Conservation (phyloP, 2,329 filamentous ascomycete species). For the Tetracladium maxilliforme region DNA sequence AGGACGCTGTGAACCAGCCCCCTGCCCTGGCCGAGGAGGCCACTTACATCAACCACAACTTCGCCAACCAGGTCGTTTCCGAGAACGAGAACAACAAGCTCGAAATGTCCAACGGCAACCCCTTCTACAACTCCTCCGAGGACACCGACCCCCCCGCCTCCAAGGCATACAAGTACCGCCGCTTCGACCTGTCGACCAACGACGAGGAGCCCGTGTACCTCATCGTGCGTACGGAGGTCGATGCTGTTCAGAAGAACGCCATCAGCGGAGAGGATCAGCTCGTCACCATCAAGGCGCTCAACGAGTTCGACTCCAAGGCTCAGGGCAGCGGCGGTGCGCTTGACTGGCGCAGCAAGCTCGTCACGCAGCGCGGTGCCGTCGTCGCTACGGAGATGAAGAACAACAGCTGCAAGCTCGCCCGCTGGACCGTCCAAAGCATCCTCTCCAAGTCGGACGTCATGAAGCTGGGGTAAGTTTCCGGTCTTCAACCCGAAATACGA, state of each 20-base stretch:
- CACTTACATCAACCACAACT: conserved; percentile 99
- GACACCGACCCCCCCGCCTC: conserved; percentile 88
- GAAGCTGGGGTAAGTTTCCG: conserved; percentile 72
- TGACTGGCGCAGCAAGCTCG: conserved; percentile 93
- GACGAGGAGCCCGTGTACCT: conserved; percentile 84
- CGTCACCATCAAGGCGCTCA: conserved; percentile 86
- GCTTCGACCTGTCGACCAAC: conserved; percentile 88
- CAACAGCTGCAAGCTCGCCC: conserved; percentile 95
- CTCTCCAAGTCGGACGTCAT: conserved; percentile 94
- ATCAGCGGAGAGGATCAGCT: conserved; percentile 85
- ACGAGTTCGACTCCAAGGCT: conserved; percentile 98
- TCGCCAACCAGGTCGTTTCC: conserved; percentile 84
- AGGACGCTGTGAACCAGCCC: conserved; percentile 93
- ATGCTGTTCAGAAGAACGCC: conserved; percentile 90
- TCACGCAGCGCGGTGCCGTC: conserved; percentile 87
- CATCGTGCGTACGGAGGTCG: conserved; percentile 86
- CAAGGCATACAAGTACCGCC: conserved; percentile 97
- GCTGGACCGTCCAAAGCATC: conserved; percentile 96
- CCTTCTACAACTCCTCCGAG: conserved; percentile 90
- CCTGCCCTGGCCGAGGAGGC: conserved; percentile 85
- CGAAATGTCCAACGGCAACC: conserved; percentile 78
- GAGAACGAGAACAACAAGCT: conserved; percentile 70
- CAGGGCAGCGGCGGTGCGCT: conserved; percentile 88
- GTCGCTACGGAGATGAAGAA: conserved; percentile 99
- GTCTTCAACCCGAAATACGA: neutral